Evolutionary conservation across 495 filamentous ascomycete species (phyloP).

Genomic region (Xylaria castorea): DNA sequence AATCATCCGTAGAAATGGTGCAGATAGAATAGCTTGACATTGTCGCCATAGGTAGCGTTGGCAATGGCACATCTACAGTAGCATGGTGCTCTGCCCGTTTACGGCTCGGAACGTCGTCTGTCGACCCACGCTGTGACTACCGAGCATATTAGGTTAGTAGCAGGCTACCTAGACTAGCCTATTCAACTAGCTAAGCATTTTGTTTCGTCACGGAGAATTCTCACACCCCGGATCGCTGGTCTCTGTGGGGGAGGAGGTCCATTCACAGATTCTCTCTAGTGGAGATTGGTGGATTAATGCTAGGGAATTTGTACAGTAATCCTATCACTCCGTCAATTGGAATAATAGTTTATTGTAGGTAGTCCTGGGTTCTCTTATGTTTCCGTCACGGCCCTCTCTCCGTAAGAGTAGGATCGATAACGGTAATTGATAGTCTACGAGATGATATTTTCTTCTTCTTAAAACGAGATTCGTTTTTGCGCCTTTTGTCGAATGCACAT

Average conservation of each 20-base stretch:
- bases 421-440: not conserved
- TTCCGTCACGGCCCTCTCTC: not conserved
- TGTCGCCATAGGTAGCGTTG: not conserved
- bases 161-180: slow-evolving; percentile 1
- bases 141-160: not conserved
- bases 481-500: not conserved
- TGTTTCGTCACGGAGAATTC: slow-evolving; percentile 2
- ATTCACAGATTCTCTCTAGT: not conserved
- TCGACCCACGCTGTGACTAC: slow-evolving; percentile 10
- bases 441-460: not conserved
- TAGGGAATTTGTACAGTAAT: not conserved
- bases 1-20: not conserved
- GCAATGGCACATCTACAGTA: not conserved
- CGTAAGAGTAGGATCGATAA: not conserved
- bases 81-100: slow-evolving; percentile 1
- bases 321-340: not conserved
- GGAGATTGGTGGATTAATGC: slow-evolving; percentile 27
- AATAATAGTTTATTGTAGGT: not conserved
- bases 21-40: not conserved
- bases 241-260: not conserved
- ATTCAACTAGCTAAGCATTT: not conserved
- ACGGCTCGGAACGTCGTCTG: slow-evolving; percentile 16
- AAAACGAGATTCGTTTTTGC: not conserved
- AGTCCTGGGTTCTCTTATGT: not conserved
- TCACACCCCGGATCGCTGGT: not conserved